These are phyloP conservation scores for Ogataea methylovora DNA, from an alignment of 805 yeast species.

Conservation along the genomic window DNA sequence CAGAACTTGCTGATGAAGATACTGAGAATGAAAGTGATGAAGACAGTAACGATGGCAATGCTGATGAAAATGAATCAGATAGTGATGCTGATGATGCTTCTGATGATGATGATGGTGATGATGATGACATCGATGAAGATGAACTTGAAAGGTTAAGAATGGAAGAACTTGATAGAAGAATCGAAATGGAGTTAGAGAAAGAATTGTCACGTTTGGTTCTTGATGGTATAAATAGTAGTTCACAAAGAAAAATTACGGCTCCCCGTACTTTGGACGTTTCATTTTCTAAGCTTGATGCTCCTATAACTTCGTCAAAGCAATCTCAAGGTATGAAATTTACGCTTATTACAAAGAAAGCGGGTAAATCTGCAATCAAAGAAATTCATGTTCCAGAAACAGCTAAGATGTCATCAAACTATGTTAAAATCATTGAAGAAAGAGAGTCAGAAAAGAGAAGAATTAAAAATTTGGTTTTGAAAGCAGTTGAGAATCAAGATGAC, in stretches of 20 bases:
- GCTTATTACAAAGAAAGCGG: no score
- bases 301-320: no score
- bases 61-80: constrained; percentile 13
- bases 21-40: constrained; percentile 12
- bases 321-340: no score
- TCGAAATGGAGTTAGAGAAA: constrained; percentile 34
- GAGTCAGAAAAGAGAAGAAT: constrained; percentile 46
- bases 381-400: constrained; percentile 36
- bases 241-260: no score
- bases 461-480: constrained; percentile 42
- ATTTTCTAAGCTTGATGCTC: no score
- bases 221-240: constrained; percentile 40
- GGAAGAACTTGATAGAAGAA: constrained; percentile 10
- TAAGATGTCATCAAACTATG: constrained; percentile 44
- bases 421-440: constrained; percentile 31
- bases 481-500: neutral
- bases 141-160: constrained; percentile 20
- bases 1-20: constrained; percentile 20
- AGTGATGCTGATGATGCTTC: constrained; percentile 10
- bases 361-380: no score
- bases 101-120: constrained; percentile 15
- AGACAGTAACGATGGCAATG: constrained; percentile 8
- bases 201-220: constrained; percentile 46
- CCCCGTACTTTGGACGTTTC: no score
- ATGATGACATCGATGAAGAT: constrained; percentile 14